A percentile compares a stretch with the other conserved stretches of the same genome.
Evolutionary conservation across 2,329 filamentous ascomycete genomes (phyloP).

Genomic region (Ascochyta viciae-villosae): DNA sequence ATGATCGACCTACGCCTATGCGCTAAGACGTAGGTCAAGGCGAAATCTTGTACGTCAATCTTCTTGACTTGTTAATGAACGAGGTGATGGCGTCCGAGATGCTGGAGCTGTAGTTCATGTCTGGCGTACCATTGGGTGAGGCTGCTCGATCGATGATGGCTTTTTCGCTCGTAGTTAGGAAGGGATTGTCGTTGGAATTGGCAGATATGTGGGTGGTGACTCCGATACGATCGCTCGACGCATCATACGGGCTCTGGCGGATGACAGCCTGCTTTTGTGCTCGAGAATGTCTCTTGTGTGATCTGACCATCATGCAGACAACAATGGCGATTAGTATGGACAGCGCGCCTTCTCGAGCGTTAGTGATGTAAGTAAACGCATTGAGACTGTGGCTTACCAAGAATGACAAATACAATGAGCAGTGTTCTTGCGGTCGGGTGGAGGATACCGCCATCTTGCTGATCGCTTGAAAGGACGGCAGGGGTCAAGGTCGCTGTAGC

Average conservation of each 20-base stretch:
- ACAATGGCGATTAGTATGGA: constrained; percentile 5
- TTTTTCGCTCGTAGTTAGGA: constrained; percentile 15
- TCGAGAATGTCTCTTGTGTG: background rate
- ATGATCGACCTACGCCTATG: background rate
- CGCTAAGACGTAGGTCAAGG: constrained; percentile 2
- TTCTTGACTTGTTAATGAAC: constrained; percentile 11
- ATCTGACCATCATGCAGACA: constrained; percentile 3
- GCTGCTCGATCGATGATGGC: constrained; percentile 7
- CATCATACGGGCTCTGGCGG: background rate
- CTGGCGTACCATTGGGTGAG: background rate
- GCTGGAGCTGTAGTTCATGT: background rate
- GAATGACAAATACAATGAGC: constrained; percentile 5
- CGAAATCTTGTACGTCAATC: constrained; percentile 19
- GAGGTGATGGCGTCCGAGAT: constrained; percentile 11
- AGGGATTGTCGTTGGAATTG: constrained; percentile 5
- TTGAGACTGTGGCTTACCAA: background rate
- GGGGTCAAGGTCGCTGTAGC: background rate
- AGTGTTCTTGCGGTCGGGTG: constrained; percentile 7
- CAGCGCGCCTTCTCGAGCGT: background rate
- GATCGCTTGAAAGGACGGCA: background rate
- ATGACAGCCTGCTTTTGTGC: background rate
- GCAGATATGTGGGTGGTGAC: constrained; percentile 4
- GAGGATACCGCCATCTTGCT: background rate
- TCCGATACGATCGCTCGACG: background rate
- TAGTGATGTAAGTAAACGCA: background rate